These are phyloP conservation scores for Hanseniaspora pseudoguilliermondii DNA, from an alignment of 805 yeast genomes.

Conservation along the genomic window DNA sequence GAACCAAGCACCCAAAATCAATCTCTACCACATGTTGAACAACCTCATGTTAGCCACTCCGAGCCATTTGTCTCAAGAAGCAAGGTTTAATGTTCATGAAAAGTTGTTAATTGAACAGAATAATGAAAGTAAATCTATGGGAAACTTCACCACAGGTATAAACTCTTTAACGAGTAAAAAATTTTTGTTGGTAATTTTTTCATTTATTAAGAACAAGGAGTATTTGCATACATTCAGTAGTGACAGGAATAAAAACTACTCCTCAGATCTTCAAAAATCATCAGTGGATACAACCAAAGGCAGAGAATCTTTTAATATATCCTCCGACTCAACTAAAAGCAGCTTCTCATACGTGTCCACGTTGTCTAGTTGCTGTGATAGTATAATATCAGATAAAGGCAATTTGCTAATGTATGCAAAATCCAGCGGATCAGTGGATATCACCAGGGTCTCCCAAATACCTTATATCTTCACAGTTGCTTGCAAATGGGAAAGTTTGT, in stretches of 20 bases:
- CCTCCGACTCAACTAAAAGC: slow-evolving; percentile 14
- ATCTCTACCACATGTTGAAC: slow-evolving; percentile 47
- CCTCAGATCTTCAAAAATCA: background rate
- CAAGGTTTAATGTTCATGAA: slow-evolving; percentile 17
- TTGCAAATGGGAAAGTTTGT: slow-evolving; percentile 42
- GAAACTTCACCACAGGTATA: slow-evolving; percentile 29
- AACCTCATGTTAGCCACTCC: slow-evolving; percentile 40
- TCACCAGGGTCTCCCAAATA: slow-evolving; percentile 9
- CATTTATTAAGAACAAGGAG: slow-evolving; percentile 2
- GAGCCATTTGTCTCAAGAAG: slow-evolving; percentile 4
- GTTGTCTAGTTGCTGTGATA: background rate
- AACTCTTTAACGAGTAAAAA: slow-evolving; percentile 40
- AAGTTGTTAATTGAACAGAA: slow-evolving; percentile 15
- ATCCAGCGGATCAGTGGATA: background rate
- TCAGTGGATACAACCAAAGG: slow-evolving; percentile 16
- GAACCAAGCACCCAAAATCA: slow-evolving; percentile 28
- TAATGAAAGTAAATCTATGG: slow-evolving; percentile 26
- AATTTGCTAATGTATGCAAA: background rate
- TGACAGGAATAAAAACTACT: slow-evolving; percentile 1
- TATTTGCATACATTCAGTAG: background rate
- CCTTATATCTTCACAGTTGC: slow-evolving; percentile 21
- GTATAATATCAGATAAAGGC: background rate
- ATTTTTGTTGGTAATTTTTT: slow-evolving; percentile 31
- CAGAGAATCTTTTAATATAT: slow-evolving; percentile 18
- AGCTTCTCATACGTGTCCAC: background rate